Conservation (phyloP, 805 yeast genomes). For the Saturnispora gosingensis region DNA sequence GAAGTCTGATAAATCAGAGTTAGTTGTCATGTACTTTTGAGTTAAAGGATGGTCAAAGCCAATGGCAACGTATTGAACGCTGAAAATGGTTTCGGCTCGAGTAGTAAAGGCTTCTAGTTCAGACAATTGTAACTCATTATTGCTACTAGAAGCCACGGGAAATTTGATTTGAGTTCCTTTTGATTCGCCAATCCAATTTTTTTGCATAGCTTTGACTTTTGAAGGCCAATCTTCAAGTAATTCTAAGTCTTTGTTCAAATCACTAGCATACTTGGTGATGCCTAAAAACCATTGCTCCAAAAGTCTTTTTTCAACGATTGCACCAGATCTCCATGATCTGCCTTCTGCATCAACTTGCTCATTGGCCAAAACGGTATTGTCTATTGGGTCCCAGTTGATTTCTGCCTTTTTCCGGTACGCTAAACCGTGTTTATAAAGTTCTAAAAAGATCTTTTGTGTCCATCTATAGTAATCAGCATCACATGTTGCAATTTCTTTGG, state of each 20-base stretch:
- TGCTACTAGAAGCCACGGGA: slow-evolving; percentile 13
- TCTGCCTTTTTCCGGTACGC: slow-evolving; percentile 84
- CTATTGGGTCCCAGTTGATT: slow-evolving; percentile 97
- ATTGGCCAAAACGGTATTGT: slow-evolving; percentile 87
- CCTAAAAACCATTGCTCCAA: slow-evolving; percentile 92
- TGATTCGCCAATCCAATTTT: slow-evolving; percentile 89
- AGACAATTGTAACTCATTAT: slow-evolving; percentile 12
- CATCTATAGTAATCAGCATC: slow-evolving; percentile 81
- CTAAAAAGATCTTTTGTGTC: slow-evolving; percentile 80
- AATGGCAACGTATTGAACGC: slow-evolving; percentile 76
- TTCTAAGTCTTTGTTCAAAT: slow-evolving; percentile 54
- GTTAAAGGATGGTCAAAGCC: slow-evolving; percentile 64
- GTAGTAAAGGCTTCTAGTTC: slow-evolving; percentile 65
- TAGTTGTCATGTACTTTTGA: slow-evolving; percentile 27
- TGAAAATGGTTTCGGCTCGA: slow-evolving; percentile 78
- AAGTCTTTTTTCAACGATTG: slow-evolving; percentile 72
- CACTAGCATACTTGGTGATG: slow-evolving; percentile 73
- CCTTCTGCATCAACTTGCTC: slow-evolving; percentile 94
- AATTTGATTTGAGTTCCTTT: slow-evolving; percentile 67
- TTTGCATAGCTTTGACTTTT: slow-evolving; percentile 84
- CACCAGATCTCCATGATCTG: slow-evolving; percentile 95
- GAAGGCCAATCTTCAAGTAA: slow-evolving; percentile 72
- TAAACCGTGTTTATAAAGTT: slow-evolving; percentile 62
- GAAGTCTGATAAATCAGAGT: slow-evolving; percentile 38
- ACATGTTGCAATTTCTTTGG: slow-evolving; percentile 79